phyloP scores from a whole-genome alignment of 2,329 filamentous ascomycete species.

The Ophiostoma tasmaniense region DNA sequence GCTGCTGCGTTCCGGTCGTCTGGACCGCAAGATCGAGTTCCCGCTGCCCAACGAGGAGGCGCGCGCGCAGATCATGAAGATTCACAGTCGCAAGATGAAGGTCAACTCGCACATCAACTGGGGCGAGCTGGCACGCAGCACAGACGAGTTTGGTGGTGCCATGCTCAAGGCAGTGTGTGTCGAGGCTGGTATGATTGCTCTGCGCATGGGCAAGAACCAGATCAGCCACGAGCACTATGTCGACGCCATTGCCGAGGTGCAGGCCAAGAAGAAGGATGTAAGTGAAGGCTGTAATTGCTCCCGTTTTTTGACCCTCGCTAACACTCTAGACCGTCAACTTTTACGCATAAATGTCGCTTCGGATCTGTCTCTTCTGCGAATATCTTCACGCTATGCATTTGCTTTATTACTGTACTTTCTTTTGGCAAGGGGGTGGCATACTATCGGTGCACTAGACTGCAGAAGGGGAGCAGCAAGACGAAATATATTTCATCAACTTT shows the following conservation, averaged over 20 bases:
- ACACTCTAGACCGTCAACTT: conserved; percentile 47
- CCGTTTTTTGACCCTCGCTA: conserved; percentile 20
- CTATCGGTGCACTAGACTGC: background rate
- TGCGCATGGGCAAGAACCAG: conserved; percentile 90
- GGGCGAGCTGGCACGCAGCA: conserved; percentile 87
- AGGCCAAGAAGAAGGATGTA: conserved; percentile 88
- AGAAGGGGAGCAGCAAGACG: background rate
- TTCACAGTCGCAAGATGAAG: conserved; percentile 97
- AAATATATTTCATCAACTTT: background rate
- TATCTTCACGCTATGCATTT: background rate
- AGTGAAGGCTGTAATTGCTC: conserved; percentile 27
- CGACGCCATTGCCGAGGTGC: conserved; percentile 93
- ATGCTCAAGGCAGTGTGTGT: conserved; percentile 98
- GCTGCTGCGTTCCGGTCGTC: conserved; percentile 78
- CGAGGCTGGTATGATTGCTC: conserved; percentile 97
- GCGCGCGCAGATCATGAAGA: conserved; percentile 90
- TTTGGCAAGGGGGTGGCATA: background rate
- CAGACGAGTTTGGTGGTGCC: conserved; percentile 95
- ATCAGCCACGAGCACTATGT: conserved; percentile 98
- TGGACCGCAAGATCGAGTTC: conserved; percentile 97
- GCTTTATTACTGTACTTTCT: background rate
- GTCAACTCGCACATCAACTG: conserved; percentile 91
- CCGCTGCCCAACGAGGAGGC: conserved; percentile 96
- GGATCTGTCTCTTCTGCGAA: background rate
- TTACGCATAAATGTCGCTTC: conserved; percentile 36